Base-by-base conservation (phyloP, 2,329 filamentous ascomycete genomes). In the Gaeumannomyces tritici region DNA sequence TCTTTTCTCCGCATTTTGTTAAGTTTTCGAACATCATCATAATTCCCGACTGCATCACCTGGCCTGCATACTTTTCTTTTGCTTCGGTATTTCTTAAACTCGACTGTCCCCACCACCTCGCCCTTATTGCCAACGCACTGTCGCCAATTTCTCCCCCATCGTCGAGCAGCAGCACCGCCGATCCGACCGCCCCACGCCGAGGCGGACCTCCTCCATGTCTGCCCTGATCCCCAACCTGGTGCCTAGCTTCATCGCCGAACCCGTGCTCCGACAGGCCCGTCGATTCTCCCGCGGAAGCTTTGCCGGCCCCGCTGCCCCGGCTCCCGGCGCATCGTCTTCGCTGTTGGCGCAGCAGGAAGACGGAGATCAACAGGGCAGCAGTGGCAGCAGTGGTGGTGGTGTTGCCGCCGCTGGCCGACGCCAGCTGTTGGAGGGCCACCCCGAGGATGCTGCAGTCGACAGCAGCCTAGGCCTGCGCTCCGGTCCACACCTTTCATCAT, bases 181-280 rank as follows among this genome's bases (percentile, higher is more conserved):
- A 65, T n/a, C 9, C 42, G 11, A n/a, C 42, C 42, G 42, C 42
- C 42, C 42, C 42, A n/a, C n/a, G 42, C 42, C 42, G 42, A 51
- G 42, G 58, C 31, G 33, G 33, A 28, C 24, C 26, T 47, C 58
- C 35, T 47, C 47, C 35, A 42, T 60, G 47, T 60, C 55, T 56
- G 24, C 55, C 27, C 55, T 60, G 58, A 60, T 67, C 59, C 57
- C 62, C 63, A 70, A 88, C 82, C 72, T 85, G 80, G 84, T 88
- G 62, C 82, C 84, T 69, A 83, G 87, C 64, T 87, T 86, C 71
- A 75, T 88, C 68, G 85, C 88, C 73, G 86, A 86, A 65, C 85
- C 86, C 63, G 84, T 88, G 69, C 74, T 88, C 67, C 83, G 85
- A 71, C 85, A 88, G 74, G 85, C 85, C 69, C 83, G 84, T 65